phyloP scores from a whole-genome alignment of 805 yeast species.

The Candida wancherniae region DNA sequence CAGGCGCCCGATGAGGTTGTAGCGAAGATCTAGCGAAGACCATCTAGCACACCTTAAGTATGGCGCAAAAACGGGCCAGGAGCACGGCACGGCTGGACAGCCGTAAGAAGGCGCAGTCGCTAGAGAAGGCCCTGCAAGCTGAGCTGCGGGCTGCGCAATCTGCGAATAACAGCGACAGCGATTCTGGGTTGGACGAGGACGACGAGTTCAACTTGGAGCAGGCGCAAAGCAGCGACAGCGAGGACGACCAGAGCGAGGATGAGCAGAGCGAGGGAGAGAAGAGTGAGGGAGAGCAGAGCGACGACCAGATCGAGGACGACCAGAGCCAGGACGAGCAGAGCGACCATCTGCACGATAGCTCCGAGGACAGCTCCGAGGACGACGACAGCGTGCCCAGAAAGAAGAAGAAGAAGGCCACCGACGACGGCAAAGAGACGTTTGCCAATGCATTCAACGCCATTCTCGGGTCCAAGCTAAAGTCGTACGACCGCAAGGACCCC shows the following conservation, averaged over 20 bases:
- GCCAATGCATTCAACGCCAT: slow-evolving; percentile 82
- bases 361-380: slow-evolving; percentile 12
- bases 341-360: slow-evolving; percentile 7
- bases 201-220: slow-evolving; percentile 24
- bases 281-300: slow-evolving; percentile 12
- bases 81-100: background rate
- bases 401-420: slow-evolving; percentile 52
- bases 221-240: slow-evolving; percentile 8
- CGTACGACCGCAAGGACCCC: slow-evolving; percentile 86
- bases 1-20: no score
- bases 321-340: slow-evolving; percentile 6
- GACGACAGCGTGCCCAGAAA: slow-evolving; percentile 39
- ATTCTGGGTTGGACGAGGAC: slow-evolving; percentile 21
- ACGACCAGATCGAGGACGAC: slow-evolving; percentile 7
- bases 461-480: slow-evolving; percentile 78
- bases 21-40: no score
- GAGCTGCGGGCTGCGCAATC: no score
- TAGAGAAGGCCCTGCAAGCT: no score
- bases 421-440: slow-evolving; percentile 72
- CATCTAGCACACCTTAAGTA: no score
- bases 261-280: slow-evolving; percentile 5
- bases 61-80: background rate
- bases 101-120: no score
- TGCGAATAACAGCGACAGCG: slow-evolving; percentile 13
- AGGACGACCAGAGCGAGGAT: slow-evolving; percentile 8